Base-by-base conservation (phyloP, 345 rosid species). In the Hibiscus syriacus region DNA sequence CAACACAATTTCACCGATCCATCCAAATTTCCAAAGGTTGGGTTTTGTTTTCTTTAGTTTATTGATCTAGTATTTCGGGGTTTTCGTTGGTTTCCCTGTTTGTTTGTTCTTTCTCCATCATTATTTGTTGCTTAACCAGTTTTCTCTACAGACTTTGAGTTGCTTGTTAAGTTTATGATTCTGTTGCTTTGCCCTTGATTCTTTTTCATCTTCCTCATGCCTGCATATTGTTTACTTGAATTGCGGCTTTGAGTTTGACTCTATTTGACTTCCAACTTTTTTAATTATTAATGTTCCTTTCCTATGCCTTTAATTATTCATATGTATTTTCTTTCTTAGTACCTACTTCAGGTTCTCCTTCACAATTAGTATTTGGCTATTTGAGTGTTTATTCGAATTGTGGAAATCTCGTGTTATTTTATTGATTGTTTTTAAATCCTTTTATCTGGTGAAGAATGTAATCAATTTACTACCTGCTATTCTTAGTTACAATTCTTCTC, bases 151-250 rank as follows among this genome's bases (percentile, higher is more conserved):
- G 34, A n/a, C 12, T 43, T 39, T 38, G 11, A 17, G 43, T 39
- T 62, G 66, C 50, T 19, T 61, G 50, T 61, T 43, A 25, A 29
- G 12, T 48, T 29, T 65, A 46, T 49, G 69, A 19, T 46, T 49
- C 48, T 0, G 30, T 38, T 38, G 17, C 46, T 19, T 60, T 36
- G 27, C 27, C 27, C 27, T 16, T 25, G 6, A 41, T 26, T 32
- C 5, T 9, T 25, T 63, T 25, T 48, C 2, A 2, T 11, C 13
- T 9, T 46, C 25, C 2, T 48, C 43, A 10, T 27, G 43, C 26
- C 11, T 48, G 16, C 14, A 11, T 45, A 45, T 65, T 8, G 2
- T 29, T 48, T 19, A 30, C 1, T 49, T 9, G 25, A 64, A 64
- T 45, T 64, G 55, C 38, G 14, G 20, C 55, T 46, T 19, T 45